Evolutionary conservation across 805 yeast genomes (phyloP).

Genomic region (Metschnikowia aberdeeniae): DNA sequence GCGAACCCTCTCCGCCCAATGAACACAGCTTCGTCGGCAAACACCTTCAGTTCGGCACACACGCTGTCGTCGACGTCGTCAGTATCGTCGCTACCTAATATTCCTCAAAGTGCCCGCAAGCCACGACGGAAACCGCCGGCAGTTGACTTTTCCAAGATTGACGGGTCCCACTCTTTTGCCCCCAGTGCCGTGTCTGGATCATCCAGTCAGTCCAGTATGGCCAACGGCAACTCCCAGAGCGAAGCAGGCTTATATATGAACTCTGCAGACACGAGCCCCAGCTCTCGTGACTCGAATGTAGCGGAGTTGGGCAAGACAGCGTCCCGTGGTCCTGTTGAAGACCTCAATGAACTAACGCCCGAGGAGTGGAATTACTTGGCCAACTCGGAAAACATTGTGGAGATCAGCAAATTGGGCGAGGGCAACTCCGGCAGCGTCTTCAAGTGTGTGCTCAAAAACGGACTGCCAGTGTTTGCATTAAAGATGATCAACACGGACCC

Average conservation of each 20-base stretch:
- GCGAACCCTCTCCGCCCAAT: constrained; percentile 1
- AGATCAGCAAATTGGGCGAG: constrained; percentile 77
- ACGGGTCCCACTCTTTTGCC: constrained; percentile 22
- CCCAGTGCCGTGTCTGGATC: constrained; percentile 8
- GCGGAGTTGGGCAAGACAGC: neutral
- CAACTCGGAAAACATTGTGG: constrained; percentile 56
- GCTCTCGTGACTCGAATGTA: constrained; percentile 8
- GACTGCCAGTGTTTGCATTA: constrained; percentile 73
- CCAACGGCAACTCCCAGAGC: constrained; percentile 4
- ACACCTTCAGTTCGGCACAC: neutral
- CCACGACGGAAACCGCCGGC: constrained; percentile 41
- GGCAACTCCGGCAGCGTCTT: constrained; percentile 92
- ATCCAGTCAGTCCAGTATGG: constrained; percentile 3
- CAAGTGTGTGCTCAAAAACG: constrained; percentile 62
- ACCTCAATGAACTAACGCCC: constrained; percentile 58
- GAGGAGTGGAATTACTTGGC: constrained; percentile 70
- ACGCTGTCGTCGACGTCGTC: neutral
- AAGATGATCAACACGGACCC: constrained; percentile 72
- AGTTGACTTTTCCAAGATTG: constrained; percentile 35
- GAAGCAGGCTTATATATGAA: neutral
- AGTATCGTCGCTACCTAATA: constrained; percentile 9
- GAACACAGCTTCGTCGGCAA: constrained; percentile 1
- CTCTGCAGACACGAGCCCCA: constrained; percentile 4
- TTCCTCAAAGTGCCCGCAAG: constrained; percentile 7
- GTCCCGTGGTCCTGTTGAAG: neutral